Evolutionary conservation across 208 protist genomes (phyloP), one percentile per base, ranked within the genome.

Genomic region (Lotmaria passim): DNA sequence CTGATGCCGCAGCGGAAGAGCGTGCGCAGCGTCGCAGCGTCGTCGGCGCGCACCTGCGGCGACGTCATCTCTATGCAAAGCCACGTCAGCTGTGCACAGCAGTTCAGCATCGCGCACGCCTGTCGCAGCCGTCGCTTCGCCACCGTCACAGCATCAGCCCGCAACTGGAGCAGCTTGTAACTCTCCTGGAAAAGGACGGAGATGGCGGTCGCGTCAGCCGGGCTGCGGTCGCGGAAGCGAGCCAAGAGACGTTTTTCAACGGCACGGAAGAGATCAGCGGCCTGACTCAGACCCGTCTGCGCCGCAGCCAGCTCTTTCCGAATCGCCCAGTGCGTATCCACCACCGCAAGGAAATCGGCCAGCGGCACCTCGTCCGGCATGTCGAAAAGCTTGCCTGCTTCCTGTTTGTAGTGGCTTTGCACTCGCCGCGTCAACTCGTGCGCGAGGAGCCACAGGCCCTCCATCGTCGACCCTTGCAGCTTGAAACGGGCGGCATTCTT

Each of bases 211-310:
- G 89, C 59, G 28, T 83, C 79, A 17, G 78, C 76, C 11, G 94
- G 93, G 73, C 91, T 98, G 23, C 85, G 78, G 59, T 98, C 95
- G 26, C 97, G 94, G 64, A 96, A 97, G 28, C 94, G 73, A 5
- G 86, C 74, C 7, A 98, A 71, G 15, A 98, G 73, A 4, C 95
- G 86, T 82, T 97, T 98, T 77, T 99, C 84, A 23, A 98, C 86
- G 1, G 80, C 81, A 12, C 95, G 74, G 60, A 96, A 91, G 36
- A 93, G 78, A n/a, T 85, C 63, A 0, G 90, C 88, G 15, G 80
- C 79, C 14, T 79, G 17, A 30, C 85, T 78, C 34, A 97, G 73
- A 2, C 30, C 48, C 1, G 69, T 31, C 17, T 84, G 39, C 50
- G 86, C 86, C 12, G 69, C 55, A 0, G 60, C 36, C 58, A 96